Evolutionary conservation across 2,329 filamentous ascomycete genomes (phyloP), one percentile per base, ranked within the genome.

Genomic region (Pseudopyricularia javanii): DNA sequence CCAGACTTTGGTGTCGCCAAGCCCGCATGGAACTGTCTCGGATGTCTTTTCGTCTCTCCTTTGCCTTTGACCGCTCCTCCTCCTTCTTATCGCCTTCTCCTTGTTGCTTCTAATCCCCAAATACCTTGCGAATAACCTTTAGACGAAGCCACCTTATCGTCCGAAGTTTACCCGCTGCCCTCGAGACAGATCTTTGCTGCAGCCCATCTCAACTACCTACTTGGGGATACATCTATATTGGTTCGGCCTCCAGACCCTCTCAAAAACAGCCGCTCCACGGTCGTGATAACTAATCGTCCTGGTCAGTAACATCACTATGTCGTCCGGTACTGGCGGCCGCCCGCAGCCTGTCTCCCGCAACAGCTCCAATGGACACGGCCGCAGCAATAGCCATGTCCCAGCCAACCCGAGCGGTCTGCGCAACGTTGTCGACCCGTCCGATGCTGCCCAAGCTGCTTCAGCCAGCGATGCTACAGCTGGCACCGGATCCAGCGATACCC

Each of bases 351-450:
- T 20, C 17, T 11, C 54, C 4, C 32, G 37, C 49, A 32, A 54
- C 37, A 51, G 28, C 45, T 34, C 51, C 35, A 26, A 45, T 15
- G 35, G 45, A 33, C 32, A 34, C 3, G 53, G 28, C 47, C 64
- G 60, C 32, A 63, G 11, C 49, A 37, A 66, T 26, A 34, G 28
- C 49, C 73, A 73, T 55, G 64, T 64, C 9, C 72, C 74, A 12
- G 56, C 63, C 24, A 68, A 72, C 53, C 73, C 72, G 7, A 75
- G 72, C 60, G 63, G 68, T 15, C 66, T 77, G 47, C 72, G 73
- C 28, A 70, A 74, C 7, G 56, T 55, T 15, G 37, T 48, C 26
- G 58, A 59, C 35, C 50, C 56, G 3, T 43, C 37, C 37, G 28
- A 30, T 20, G 32, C 51, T 4, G 50, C 30, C 20, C 33, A 45